Evolutionary conservation across 306 rosid genomes (phyloP), one percentile per base, ranked within the genome.

Genomic region (Cotoneaster glaucophyllus): DNA sequence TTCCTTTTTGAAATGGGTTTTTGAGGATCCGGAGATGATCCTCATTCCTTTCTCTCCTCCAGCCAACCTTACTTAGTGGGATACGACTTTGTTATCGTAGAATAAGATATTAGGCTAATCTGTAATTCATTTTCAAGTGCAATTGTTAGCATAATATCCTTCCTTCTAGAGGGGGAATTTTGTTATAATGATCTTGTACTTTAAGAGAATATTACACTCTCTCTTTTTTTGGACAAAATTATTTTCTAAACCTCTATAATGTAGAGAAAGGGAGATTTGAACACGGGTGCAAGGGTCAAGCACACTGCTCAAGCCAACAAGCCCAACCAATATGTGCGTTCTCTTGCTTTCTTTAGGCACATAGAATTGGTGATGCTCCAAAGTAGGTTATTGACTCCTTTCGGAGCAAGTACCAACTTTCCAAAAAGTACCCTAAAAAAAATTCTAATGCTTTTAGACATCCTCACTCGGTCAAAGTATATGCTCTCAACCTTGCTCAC

Each of bases 81-180:
- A 7, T 6, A 37, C 41, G 9, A 0, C 0, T 37, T 37, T 37
- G 2, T 37, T 37, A 37, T 37, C 8, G 68, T 70, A 59, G 67
- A 67, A 31, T 26, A 61, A 70, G 48, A 28, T 69, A 59, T 18
- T 70, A 71, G 22, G 77, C 32, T 17, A 19, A 22, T 62, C 14
- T 11, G 50, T 45, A 8, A 9, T 22, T 77, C 34, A 73, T 61
- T 71, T 65, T 31, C 56, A 58, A 44, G n/a, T 56, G 44, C 67
- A 26, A 37, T 18, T 62, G 9, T 56, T 34, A 31, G 31, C n/a
- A 11, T 64, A 6, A 64, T 57, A 31, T 72, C 70, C 67, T 37
- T 59, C 29, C 73, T 44, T 39, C 29, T 72, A 19, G 31, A 32
- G 73, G 66, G 39, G 53, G 39, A 69, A 68, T 72, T 81, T 77